Evolutionary conservation across 1,139 yeast genomes (phyloP).

Genomic region (Pichia sp.): DNA sequence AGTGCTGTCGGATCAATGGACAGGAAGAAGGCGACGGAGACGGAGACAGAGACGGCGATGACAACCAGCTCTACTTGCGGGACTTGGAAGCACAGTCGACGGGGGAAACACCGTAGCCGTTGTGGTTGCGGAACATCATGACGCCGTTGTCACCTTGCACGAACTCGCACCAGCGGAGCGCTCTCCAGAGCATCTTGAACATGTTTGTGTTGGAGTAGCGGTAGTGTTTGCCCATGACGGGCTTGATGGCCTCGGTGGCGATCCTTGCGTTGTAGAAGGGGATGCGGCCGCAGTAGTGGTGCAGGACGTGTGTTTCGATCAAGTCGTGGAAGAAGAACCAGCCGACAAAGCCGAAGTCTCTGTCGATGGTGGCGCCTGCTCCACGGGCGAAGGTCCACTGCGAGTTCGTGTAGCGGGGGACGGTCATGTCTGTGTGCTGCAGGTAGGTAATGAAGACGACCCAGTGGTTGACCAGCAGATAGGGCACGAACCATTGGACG

Average conservation of each 20-base stretch:
- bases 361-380: conserved; percentile 83
- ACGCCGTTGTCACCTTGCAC: conserved; percentile 81
- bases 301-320: conserved; percentile 85
- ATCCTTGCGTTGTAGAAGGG: conserved; percentile 84
- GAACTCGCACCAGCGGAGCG: conserved; percentile 71
- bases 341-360: conserved; percentile 80
- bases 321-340: conserved; percentile 80
- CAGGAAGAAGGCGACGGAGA: too few relatives aligned
- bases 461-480: conserved; percentile 85
- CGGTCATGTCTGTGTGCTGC: conserved; percentile 77
- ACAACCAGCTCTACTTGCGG: too few relatives aligned
- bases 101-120: conserved; percentile 45
- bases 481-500: conserved; percentile 74
- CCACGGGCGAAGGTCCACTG: conserved; percentile 89
- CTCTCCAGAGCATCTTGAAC: conserved; percentile 69
- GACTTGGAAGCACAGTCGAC: too few relatives aligned
- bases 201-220: conserved; percentile 63
- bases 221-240: conserved; percentile 81
- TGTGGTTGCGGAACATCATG: conserved; percentile 71
- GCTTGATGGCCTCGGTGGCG: conserved; percentile 72
- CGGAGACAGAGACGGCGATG: too few relatives aligned
- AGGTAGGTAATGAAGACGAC: conserved; percentile 78
- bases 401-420: conserved; percentile 71
- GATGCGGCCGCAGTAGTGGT: conserved; percentile 78
- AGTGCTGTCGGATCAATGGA: too few relatives aligned